Conservation (phyloP, 371 early-diverging fungal genomes). For the Mucor mucedo region DNA sequence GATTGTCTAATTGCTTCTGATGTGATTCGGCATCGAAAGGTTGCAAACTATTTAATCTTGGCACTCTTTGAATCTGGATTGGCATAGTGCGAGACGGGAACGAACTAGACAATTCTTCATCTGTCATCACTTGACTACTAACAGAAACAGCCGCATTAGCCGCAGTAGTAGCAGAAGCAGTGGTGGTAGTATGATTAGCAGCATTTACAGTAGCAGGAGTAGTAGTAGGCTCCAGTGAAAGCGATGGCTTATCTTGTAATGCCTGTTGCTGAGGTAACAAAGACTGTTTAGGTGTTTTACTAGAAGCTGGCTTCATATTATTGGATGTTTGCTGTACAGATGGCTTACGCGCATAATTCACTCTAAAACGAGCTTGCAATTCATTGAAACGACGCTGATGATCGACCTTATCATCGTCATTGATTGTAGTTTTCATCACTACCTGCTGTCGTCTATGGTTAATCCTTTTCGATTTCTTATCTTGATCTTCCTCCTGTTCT, state of each 20-base stretch:
- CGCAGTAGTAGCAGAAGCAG: conserved; percentile 45
- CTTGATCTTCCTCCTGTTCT: background rate
- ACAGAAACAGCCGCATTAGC: conserved; percentile 1
- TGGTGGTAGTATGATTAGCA: background rate
- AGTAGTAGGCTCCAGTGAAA: conserved; percentile 34
- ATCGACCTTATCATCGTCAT: conserved; percentile 47
- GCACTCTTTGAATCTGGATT: conserved; percentile 45
- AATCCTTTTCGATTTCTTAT: background rate
- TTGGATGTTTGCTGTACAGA: conserved; percentile 38
- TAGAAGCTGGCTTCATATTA: conserved; percentile 58
- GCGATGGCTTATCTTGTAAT: too few species aligned
- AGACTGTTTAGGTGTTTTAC: conserved; percentile 64
- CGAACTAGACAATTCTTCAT: conserved; percentile 36
- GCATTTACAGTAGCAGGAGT: conserved; percentile 27
- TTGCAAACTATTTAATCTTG: conserved; percentile 30
- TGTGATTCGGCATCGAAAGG: conserved; percentile 52
- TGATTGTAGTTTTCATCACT: conserved; percentile 13
- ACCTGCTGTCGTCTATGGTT: conserved; percentile 2
- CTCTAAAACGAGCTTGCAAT: conserved; percentile 32
- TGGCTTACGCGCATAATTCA: conserved; percentile 31
- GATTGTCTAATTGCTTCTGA: conserved; percentile 61
- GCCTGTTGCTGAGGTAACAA: conserved; percentile 44
- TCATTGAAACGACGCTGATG: conserved; percentile 36
- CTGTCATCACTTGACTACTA: conserved; percentile 8
- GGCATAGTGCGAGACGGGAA: conserved; percentile 39